Evolutionary conservation across 2,329 filamentous ascomycete species (phyloP), one percentile per base, ranked within the genome.

Genomic region (Trichoderma polysporum): DNA sequence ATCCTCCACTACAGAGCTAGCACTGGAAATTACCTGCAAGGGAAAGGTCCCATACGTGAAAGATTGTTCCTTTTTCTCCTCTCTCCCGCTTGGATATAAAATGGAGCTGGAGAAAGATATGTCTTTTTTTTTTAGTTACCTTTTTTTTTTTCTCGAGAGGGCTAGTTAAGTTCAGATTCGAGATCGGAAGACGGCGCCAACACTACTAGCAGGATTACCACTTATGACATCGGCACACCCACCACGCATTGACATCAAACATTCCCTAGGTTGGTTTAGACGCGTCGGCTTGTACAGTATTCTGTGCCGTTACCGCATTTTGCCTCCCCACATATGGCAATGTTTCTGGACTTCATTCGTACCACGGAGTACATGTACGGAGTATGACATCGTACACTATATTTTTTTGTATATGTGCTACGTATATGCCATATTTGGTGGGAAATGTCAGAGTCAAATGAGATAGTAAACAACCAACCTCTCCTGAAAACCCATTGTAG

Each of bases 121-220:
- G 6, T 31, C 17, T 35, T 15, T 45, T 54, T 45, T 27, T 54
- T 19, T 39, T 29, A 6, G 19, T 47, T 29, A 25, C 15, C 12
- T 63, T 29, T 35, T 27, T 19, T 53, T 61, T 29, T 29, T 41
- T 29, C 37, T 25, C 33, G 22, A 9, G n/a, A 25, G 15, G 13
- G 27, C 50, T 35, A 54, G 37, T n/a, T 45, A n/a, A n/a, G 50
- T 47, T 41, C 29, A 56, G 61, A 64, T 56, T 64, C 22, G 29
- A 64, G 61, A 64, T 64, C 61, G 37, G 60, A 56, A 47, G 37
- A 19, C n/a, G 53, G 53, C 37, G 19, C 50, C 61, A 64, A n/a
- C 50, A 56, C 61, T 56, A n/a, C n/a, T n/a, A n/a, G n/a, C n/a
- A 60, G n/a, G 19, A 57, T 22, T 35, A 25, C 25, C 41, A 25